These are phyloP conservation scores for Hemisphaericaspora xylofermentans DNA, from an alignment of 1,139 yeast genomes.

Conservation along the genomic window DNA sequence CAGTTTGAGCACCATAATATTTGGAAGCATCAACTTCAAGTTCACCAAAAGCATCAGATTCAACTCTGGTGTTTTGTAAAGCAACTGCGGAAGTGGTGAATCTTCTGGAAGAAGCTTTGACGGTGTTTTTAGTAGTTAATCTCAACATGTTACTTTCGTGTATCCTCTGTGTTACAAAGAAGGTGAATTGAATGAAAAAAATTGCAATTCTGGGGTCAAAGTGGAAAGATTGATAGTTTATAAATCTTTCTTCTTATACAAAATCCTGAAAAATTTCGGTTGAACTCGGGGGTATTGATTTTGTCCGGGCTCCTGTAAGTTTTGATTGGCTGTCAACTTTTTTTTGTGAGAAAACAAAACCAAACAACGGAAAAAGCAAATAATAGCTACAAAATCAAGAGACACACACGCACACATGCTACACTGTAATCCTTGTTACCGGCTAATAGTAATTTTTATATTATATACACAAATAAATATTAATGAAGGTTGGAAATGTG, in stretches of 20 bases:
- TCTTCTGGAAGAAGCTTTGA: slow-evolving; percentile 21
- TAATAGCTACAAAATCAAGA: not conserved
- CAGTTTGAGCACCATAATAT: slow-evolving; percentile 99
- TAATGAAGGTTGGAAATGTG: not conserved
- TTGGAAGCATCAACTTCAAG: slow-evolving; percentile 81
- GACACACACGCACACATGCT: not conserved
- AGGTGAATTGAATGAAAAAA: slow-evolving; percentile 2
- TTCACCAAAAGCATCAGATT: slow-evolving; percentile 95
- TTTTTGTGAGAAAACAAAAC: no score
- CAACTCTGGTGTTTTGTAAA: slow-evolving; percentile 56
- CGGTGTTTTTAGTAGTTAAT: slow-evolving; percentile 19
- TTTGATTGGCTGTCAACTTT: not conserved
- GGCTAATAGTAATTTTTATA: no score
- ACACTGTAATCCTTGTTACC: no score
- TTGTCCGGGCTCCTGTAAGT: not conserved
- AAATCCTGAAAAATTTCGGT: not conserved
- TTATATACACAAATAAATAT: slow-evolving; percentile 1
- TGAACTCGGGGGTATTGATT: not conserved
- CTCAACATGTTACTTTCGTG: slow-evolving; percentile 29
- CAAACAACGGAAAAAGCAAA: not conserved
- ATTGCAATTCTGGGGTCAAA: slow-evolving; percentile 5
- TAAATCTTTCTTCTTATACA: no score
- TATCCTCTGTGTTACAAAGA: not conserved
- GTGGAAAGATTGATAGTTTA: no score
- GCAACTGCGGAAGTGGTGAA: slow-evolving; percentile 28